phyloP scores from a whole-genome alignment of 2,329 filamentous ascomycete genomes.

The Teratosphaeria pseudoeucalypti region DNA sequence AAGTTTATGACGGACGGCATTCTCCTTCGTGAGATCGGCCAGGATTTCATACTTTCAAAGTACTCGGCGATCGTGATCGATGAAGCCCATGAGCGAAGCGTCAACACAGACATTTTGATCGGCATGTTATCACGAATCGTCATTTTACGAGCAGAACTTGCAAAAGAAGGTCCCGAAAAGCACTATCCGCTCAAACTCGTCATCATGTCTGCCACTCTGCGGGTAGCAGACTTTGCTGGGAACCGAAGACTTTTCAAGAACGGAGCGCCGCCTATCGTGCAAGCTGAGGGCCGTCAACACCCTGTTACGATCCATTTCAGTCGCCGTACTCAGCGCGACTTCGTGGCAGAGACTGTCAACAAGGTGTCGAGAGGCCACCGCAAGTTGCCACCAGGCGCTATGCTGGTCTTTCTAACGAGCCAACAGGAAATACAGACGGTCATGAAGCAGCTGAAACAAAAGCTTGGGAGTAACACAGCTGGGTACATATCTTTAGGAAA shows the following conservation, averaged over 20 bases:
- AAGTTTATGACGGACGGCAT: conserved; percentile 99
- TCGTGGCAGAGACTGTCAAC: conserved; percentile 77
- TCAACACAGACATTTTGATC: conserved; percentile 97
- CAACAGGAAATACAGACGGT: conserved; percentile 82
- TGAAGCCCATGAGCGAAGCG: conserved; percentile 91
- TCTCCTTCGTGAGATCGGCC: conserved; percentile 76
- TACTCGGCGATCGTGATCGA: conserved; percentile 94
- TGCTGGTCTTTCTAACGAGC: conserved; percentile 89
- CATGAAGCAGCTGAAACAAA: conserved; percentile 65
- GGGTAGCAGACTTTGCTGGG: conserved; percentile 80
- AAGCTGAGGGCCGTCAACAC: conserved; percentile 86
- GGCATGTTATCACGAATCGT: conserved; percentile 93
- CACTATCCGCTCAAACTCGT: conserved; percentile 75
- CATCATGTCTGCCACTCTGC: conserved; percentile 94
- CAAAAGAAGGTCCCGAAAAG: conserved; percentile 56
- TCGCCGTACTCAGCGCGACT: conserved; percentile 71
- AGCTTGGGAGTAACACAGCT: conserved; percentile 46
- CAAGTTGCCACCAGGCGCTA: conserved; percentile 80
- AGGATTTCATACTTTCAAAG: conserved; percentile 77
- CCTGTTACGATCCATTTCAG: conserved; percentile 85
- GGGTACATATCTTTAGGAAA: conserved; percentile 5
- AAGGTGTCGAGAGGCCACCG: conserved; percentile 82
- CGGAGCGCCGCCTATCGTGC: conserved; percentile 66
- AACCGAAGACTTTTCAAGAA: conserved; percentile 68
- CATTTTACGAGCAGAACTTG: conserved; percentile 66